These are phyloP conservation scores for Parachaetomium inaequale DNA, from an alignment of 495 filamentous ascomycete species.

Conservation along the genomic window DNA sequence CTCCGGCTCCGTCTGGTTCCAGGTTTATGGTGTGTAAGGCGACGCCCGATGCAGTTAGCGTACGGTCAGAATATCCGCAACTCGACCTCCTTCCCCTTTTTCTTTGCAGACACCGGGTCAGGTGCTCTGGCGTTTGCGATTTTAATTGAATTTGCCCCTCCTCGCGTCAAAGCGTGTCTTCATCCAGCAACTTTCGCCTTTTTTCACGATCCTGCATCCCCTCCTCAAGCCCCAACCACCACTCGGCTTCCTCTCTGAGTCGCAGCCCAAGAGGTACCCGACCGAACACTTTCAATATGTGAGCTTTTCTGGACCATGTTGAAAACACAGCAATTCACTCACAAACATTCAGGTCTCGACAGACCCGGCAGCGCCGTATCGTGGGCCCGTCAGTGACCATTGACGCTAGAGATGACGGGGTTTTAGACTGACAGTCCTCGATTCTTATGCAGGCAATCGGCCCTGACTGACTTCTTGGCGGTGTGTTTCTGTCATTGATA, in stretches of 20 bases:
- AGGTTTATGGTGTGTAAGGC: background rate
- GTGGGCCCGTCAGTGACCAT: conserved; percentile 34
- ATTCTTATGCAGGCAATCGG: conserved; percentile 52
- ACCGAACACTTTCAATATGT: conserved; percentile 2
- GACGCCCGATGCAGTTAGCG: background rate
- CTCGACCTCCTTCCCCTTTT: background rate
- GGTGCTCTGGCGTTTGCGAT: conserved; percentile 29
- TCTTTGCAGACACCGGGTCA: conserved; percentile 16
- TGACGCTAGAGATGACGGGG: background rate
- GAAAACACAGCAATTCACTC: background rate
- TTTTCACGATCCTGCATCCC: background rate
- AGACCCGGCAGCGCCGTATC: conserved; percentile 24
- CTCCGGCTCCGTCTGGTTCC: background rate
- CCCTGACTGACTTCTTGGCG: conserved; percentile 76
- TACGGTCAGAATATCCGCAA: background rate
- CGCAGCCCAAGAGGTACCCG: no score
- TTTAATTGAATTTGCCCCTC: conserved; percentile 33
- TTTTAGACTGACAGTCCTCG: background rate
- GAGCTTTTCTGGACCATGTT: background rate
- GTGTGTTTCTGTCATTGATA: conserved; percentile 41
- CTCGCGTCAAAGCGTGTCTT: conserved; percentile 26
- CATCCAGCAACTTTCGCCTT: background rate
- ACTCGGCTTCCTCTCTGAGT: background rate
- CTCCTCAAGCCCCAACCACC: background rate
- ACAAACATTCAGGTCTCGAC: conserved; percentile 26